Evolutionary conservation across 2,329 filamentous ascomycete species (phyloP), one percentile per base, ranked within the genome.

Genomic region (Hymenoscyphus fraxineus): DNA sequence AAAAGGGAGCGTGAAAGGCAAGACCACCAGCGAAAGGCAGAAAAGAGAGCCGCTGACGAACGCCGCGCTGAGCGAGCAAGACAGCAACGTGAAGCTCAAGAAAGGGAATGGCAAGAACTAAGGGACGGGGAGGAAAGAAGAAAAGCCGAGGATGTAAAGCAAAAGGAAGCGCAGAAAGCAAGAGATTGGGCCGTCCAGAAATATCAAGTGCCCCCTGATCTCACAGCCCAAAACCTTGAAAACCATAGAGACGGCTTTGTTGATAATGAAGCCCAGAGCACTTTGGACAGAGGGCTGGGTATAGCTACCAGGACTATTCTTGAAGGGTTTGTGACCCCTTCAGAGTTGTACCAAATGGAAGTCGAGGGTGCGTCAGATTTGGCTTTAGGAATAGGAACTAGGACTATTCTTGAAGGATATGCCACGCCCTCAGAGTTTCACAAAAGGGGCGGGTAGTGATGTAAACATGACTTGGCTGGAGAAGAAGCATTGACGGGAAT

Each of bases 341-440:
- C 47, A 13, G 47, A 54, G 19, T 54, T 54, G 10, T 54, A 54
- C 47, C 2, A 54, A 12, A 54, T 19, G 47, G 19, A 22, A 54
- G 22, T 10, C 1, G 35, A 35, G 35, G 1, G 2, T 10, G 9
- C 35, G 6, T 35, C 35, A 9, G 35, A 35, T 35, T 35, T 35
- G 35, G 6, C 9, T 1, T 41, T 59, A 13, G 57, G 57, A 41
- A 22, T 27, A 22, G 19, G 13, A 16, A 59, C 57, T 15, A 59
- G 57, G 15, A 59, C 57, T 16, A 39, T 59, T 19, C 32, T 59
- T 22, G 57, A 59, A 19, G 57, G 57, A 19, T 54, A 54, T 27
- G 47, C 47, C 5, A 54, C 47, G 4, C n/a, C n/a, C 13, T 54
- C 47, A 15, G 47, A 54, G 19, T 54, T 54, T 27, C 22, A 54